Percentiles rank a stretch among this genome's conserved stretches.
Evolutionary conservation across 2,329 filamentous ascomycete species (phyloP).

Genomic region (Pseudopithomyces maydicus): DNA sequence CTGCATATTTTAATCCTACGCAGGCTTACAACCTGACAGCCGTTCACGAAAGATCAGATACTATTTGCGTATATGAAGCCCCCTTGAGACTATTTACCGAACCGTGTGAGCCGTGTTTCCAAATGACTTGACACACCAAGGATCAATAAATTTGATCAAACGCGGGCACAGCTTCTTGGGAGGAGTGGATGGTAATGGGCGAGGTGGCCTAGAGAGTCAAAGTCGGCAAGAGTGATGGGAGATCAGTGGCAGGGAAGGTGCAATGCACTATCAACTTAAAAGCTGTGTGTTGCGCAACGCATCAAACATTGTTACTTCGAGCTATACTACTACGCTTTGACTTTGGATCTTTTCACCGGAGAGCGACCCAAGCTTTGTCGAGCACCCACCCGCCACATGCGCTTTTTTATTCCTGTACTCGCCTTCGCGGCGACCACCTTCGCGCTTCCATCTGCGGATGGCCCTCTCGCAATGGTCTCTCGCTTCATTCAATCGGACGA

Average conservation of each 20-base stretch:
- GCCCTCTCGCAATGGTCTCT: background rate
- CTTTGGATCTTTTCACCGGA: too few species aligned
- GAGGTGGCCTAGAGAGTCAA: slow-evolving; percentile 1
- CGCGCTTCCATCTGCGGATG: background rate
- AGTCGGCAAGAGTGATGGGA: background rate
- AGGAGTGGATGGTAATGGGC: background rate
- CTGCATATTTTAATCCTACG: slow-evolving; percentile 1
- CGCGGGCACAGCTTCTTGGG: background rate
- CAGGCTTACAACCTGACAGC: background rate
- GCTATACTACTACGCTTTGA: too few species aligned
- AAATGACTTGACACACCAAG: slow-evolving; percentile 5
- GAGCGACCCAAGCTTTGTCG: too few species aligned
- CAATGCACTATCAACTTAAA: background rate
- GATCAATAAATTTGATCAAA: background rate
- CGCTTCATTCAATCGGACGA: slow-evolving; percentile 7
- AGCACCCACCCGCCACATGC: background rate
- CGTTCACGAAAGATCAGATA: slow-evolving; percentile 5
- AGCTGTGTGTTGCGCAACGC: background rate
- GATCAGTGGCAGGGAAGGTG: background rate
- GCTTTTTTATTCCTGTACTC: background rate
- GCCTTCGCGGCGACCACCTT: background rate
- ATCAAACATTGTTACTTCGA: too few species aligned
- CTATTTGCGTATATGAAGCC: background rate
- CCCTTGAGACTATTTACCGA: background rate
- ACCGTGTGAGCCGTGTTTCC: background rate